Base-by-base conservation (phyloP, 306 rosid species). In the Arachis stenosperma region DNA sequence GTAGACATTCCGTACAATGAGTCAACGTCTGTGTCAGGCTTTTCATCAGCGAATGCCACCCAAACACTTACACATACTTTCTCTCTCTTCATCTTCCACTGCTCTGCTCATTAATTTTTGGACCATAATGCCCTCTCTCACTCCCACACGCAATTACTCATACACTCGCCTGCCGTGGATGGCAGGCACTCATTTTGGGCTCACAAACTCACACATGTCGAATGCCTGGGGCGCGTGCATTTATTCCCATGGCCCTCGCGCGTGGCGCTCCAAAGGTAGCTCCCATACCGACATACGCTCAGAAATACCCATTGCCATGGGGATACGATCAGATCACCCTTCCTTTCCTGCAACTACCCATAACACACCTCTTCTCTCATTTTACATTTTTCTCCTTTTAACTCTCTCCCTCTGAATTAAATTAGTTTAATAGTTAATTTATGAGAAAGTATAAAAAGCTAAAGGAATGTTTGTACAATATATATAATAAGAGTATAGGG, bases 21-120 rank as follows among this genome's bases (percentile, higher is more conserved):
- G 89, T 87, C 87, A 85, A 82, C 81, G 75, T 80, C 75, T 39
- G 37, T 84, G 91, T 77, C 88, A 82, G 91, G 65, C 86, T 83
- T 79, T 80, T 52, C 13, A 67, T 27, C 63, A 63, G 73, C 75
- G 58, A 75, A 81, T n/a, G 57, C 29, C 57, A 52, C 57, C 27
- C 27, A 52, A 52, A 52, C 57, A 52, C 57, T 50, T 11, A 50
- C 55, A 50, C 15, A 50, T 6, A 43, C 61, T 11, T 44, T 37
- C 54, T 70, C 48, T 47, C 74, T 54, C 69, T 60, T 60, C 47
- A 67, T 33, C 54, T 42, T 52, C 66, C 65, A 70, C 65, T 9
- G 9, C 53, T 57, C 61, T 44, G 72, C 66, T 42, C 60, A 27
- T 39, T 33, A 33, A 33, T 33, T 2, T 74, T 69, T 69, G 63